Evolutionary conservation across 2,329 filamentous ascomycete genomes (phyloP), one percentile per base, ranked within the genome.

Genomic region (Monosporascus cannonballus): DNA sequence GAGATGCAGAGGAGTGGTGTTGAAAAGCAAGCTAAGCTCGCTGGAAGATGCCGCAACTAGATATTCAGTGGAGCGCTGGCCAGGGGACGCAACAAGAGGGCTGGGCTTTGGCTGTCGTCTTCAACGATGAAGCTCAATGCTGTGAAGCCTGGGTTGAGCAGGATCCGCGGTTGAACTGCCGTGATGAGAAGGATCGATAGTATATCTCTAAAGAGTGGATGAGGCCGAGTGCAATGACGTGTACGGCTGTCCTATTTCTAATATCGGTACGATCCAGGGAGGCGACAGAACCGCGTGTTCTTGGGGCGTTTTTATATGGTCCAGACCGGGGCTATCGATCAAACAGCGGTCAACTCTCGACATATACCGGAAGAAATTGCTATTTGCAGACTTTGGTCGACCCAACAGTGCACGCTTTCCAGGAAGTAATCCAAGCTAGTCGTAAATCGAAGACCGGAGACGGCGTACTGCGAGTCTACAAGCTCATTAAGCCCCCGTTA

Each of bases 21-120:
- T 53, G 58, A 51, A 52, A 52, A 30, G 24, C 20, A 38, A 53
- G 48, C 54, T 51, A 49, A 59, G 54, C 50, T 58, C 54, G 52
- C 48, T 50, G 51, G 50, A 48, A 47, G 49, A 52, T 22, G 52
- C 50, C 46, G 53, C 48, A 20, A 6, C 38, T n/a, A 18, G 17
- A 20, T 11, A 41, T 41, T 18, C 38, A 1, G 17, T 5, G 38
- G 38, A 41, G 18, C 6, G 17, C 4, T 41, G 17, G 9, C 38
- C 38, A 18, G 9, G 38, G 38, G 38, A n/a, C 14, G 38, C 38
- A 41, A 22, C 11, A 25, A 46, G 42, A n/a, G 17, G 14, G 4
- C n/a, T 42, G 18, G 14, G 20, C 18, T 24, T 42, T 42, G 18
- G 39, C 11, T 18, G 11, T 11, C 9, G 7, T 30, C n/a, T 22